Evolutionary conservation across 768 basidiomycete species (phyloP).

Genomic region (Thelephora aurantiotincta): DNA sequence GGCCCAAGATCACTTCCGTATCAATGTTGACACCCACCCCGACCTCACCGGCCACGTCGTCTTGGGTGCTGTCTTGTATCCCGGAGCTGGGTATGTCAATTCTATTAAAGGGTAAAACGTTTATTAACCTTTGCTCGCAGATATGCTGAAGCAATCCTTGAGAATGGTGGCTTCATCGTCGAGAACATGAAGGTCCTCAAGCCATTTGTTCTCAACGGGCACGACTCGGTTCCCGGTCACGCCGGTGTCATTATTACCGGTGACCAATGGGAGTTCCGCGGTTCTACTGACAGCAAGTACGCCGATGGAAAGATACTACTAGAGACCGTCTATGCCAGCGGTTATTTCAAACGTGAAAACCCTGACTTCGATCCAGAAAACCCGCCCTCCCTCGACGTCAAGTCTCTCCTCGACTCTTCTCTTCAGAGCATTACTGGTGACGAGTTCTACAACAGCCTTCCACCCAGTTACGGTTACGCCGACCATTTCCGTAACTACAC

Average conservation of each 20-base stretch:
- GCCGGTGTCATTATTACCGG: slow-evolving; percentile 15
- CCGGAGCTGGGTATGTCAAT: slow-evolving; percentile 9
- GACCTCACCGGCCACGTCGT: slow-evolving; percentile 8
- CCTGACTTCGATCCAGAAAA: slow-evolving; percentile 13
- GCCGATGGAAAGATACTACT: slow-evolving; percentile 11
- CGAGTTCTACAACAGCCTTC: slow-evolving; percentile 9
- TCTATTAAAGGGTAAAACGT: neutral
- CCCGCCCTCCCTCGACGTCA: slow-evolving; percentile 14
- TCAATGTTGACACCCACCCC: slow-evolving; percentile 14
- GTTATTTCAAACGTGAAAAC: slow-evolving; percentile 15
- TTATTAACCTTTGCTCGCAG: slow-evolving; percentile 3
- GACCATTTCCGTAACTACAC: slow-evolving; percentile 16
- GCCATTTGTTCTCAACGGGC: slow-evolving; percentile 13
- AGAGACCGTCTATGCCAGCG: slow-evolving; percentile 18
- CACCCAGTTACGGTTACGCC: slow-evolving; percentile 8
- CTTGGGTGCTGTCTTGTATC: slow-evolving; percentile 9
- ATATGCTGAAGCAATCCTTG: slow-evolving; percentile 17
- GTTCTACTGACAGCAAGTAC: slow-evolving; percentile 13
- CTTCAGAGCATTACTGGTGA: slow-evolving; percentile 6
- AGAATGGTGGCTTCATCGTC: slow-evolving; percentile 19
- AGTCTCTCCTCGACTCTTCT: slow-evolving; percentile 10
- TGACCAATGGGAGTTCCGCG: slow-evolving; percentile 17
- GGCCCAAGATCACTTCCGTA: slow-evolving; percentile 8
- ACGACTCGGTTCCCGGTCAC: slow-evolving; percentile 10
- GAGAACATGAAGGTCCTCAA: slow-evolving; percentile 17